These are phyloP conservation scores for Globisporangium heterothallicum DNA, from an alignment of 352 stramenopile genomes.

Conservation along the genomic window DNA sequence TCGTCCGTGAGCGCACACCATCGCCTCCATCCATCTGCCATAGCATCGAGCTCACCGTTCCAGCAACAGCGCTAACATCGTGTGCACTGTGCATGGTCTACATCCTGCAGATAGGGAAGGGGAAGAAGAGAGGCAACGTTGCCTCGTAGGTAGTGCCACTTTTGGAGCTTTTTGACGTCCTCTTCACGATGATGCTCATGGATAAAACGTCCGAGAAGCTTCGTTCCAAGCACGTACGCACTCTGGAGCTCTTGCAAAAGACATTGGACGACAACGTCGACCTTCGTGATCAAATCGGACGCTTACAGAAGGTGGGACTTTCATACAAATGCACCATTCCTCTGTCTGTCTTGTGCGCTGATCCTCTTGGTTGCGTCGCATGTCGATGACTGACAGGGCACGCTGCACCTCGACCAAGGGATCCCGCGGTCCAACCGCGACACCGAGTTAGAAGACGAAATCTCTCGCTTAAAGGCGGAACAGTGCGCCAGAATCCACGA, in stretches of 20 bases:
- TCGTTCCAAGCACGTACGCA: slow-evolving; percentile 76
- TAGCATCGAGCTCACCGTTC: too few species aligned
- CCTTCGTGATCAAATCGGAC: slow-evolving; percentile 38
- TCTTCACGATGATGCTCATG: slow-evolving; percentile 34
- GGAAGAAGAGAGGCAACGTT: too few species aligned
- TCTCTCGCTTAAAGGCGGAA: slow-evolving; percentile 44
- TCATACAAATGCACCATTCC: not conserved
- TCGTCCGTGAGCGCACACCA: too few species aligned
- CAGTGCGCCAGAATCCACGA: slow-evolving; percentile 30
- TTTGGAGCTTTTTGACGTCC: not conserved
- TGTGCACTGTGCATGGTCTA: too few species aligned
- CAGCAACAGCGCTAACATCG: too few species aligned
- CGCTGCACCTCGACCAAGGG: slow-evolving; percentile 39
- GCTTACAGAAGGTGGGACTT: slow-evolving; percentile 36
- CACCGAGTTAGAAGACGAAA: slow-evolving; percentile 54
- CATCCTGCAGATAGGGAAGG: too few species aligned
- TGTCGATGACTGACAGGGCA: slow-evolving; percentile 17
- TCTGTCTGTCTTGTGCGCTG: not conserved
- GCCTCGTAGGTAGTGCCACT: too few species aligned
- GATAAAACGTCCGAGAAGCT: slow-evolving; percentile 64
- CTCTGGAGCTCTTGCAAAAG: slow-evolving; percentile 73
- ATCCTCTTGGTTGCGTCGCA: not conserved
- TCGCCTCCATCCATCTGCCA: too few species aligned
- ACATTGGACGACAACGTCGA: slow-evolving; percentile 75
- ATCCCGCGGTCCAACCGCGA: slow-evolving; percentile 30